phyloP scores from a whole-genome alignment of 73 alveolate genomes.

The Symbiodinium natans region DNA sequence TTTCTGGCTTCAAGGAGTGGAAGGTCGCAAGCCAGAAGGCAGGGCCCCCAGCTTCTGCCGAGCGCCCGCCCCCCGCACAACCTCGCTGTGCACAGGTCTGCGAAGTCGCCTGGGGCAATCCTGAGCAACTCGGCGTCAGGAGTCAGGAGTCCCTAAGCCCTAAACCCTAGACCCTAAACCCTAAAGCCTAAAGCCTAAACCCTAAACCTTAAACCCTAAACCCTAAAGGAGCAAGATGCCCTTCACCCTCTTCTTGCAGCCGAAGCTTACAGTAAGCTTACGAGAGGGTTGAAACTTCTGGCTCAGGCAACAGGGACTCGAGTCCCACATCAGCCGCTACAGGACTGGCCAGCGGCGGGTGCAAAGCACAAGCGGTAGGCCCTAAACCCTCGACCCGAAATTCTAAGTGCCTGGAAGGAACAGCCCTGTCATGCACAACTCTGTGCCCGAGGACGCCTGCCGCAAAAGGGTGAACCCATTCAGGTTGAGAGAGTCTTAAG shows the following conservation, averaged over 20 bases:
- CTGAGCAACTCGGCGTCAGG: neutral
- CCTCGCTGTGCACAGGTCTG: constrained; percentile 23
- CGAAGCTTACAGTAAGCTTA: too few relatives aligned
- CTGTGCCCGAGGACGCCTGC: constrained; percentile 49
- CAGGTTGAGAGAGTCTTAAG: neutral
- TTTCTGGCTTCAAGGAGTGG: constrained; percentile 78
- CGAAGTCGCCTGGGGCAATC: constrained; percentile 93
- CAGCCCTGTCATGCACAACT: constrained; percentile 93
- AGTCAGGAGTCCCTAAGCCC: too few relatives aligned
- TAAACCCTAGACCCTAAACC: too few relatives aligned
- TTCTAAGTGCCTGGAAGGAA: constrained; percentile 2
- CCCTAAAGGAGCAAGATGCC: too few relatives aligned
- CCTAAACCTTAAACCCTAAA: too few relatives aligned
- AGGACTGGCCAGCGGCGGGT: neutral
- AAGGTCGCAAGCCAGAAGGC: constrained; percentile 91
- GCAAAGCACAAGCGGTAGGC: neutral
- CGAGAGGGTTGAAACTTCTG: neutral
- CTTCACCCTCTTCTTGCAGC: too few relatives aligned
- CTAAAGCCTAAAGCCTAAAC: too few relatives aligned
- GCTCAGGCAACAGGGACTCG: constrained; percentile 79
- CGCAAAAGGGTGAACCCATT: too few relatives aligned
- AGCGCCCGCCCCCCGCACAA: neutral
- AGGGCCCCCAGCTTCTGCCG: neutral
- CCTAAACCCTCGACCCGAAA: neutral
- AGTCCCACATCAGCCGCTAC: constrained; percentile 62